A percentile compares a stretch with the other conserved stretches of the same genome.
These are phyloP conservation scores for Cardamine chenopodiifolia DNA, from an alignment of 345 rosid species.

Conservation along the genomic window DNA sequence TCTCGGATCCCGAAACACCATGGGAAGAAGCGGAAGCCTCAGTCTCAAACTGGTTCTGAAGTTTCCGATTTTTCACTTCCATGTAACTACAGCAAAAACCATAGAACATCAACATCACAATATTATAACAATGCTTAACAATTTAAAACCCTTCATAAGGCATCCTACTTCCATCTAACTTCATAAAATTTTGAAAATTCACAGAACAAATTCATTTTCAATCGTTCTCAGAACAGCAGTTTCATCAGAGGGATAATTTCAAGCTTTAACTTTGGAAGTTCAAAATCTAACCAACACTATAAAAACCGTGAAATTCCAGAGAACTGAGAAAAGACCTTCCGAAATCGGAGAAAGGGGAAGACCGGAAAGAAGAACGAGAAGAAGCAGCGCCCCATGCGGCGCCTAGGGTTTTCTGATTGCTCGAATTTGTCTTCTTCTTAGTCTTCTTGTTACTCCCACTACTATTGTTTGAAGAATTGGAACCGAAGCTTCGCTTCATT, in stretches of 20 bases:
- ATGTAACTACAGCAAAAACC: conserved; percentile 59
- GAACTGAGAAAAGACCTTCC: conserved; percentile 57
- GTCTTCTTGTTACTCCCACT: conserved; percentile 41
- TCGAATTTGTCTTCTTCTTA: conserved; percentile 46
- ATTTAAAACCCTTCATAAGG: background rate
- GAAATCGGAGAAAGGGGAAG: conserved; percentile 75
- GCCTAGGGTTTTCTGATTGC: conserved; percentile 89
- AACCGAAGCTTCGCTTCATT: conserved; percentile 68
- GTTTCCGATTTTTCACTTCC: conserved; percentile 81
- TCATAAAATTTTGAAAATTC: background rate
- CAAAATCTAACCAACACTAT: conserved; percentile 15
- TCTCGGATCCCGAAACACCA: conserved; percentile 48
- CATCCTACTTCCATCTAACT: background rate
- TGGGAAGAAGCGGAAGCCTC: conserved; percentile 61
- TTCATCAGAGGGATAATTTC: background rate
- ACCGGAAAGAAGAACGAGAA: conserved; percentile 72
- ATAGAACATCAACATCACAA: background rate
- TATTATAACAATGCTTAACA: background rate
- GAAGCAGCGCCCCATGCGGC: conserved; percentile 87
- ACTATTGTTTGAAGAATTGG: conserved; percentile 47
- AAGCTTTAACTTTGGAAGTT: background rate
- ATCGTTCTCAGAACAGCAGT: background rate
- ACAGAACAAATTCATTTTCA: background rate
- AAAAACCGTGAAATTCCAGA: background rate
- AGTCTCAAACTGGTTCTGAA: conserved; percentile 64